phyloP scores from a whole-genome alignment of 768 basidiomycete genomes.

The Russula sp. region DNA sequence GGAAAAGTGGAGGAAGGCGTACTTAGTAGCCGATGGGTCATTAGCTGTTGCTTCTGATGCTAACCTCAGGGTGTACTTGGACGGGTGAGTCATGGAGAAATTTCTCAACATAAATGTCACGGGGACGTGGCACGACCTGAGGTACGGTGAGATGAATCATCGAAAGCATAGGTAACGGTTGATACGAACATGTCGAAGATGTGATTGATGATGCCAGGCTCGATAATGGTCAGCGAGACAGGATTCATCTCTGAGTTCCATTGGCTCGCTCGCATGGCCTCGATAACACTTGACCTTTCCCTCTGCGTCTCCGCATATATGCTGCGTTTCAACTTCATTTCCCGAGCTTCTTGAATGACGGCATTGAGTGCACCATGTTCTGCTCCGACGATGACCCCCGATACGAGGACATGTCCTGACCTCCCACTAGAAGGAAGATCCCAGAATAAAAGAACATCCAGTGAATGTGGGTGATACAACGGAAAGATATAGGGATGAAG shows the following conservation, averaged over 20 bases:
- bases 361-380: constrained; percentile 56
- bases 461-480: constrained; percentile 60
- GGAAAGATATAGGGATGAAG: constrained; percentile 64
- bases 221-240: constrained; percentile 40
- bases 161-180: not conserved
- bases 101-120: constrained; percentile 59
- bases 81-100: constrained; percentile 55
- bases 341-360: constrained; percentile 52
- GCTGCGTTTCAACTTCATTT: constrained; percentile 62
- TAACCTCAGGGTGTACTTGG: constrained; percentile 52
- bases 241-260: constrained; percentile 82
- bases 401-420: constrained; percentile 51
- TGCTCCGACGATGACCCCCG: constrained; percentile 60
- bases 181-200: constrained; percentile 52
- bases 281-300: constrained; percentile 58
- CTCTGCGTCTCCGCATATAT: constrained; percentile 90
- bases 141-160: not conserved
- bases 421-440: constrained; percentile 52
- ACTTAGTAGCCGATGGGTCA: constrained; percentile 23
- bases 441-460: constrained; percentile 78
- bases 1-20: not conserved
- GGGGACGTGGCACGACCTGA: constrained; percentile 49
- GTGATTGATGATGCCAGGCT: constrained; percentile 40
- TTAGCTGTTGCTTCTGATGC: constrained; percentile 24
- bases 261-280: constrained; percentile 58